phyloP scores from a whole-genome alignment of 192 early-diverging fungal genomes.

The Dispira simplex region DNA sequence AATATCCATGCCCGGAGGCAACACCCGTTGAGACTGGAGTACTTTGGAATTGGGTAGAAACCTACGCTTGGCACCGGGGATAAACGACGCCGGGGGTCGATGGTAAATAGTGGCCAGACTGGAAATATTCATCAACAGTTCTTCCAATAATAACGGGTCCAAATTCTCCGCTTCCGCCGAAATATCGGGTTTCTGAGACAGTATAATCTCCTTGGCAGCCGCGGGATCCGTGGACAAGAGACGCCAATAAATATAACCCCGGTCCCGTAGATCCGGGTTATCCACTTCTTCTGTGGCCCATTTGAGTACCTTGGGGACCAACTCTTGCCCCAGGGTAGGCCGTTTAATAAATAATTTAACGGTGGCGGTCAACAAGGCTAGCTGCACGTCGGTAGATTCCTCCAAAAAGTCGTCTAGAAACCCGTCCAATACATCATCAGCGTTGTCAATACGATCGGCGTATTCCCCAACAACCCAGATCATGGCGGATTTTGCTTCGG shows the following conservation, averaged over 20 bases:
- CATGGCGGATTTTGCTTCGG: conserved; percentile 96
- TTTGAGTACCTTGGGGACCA: conserved; percentile 88
- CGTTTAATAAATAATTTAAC: conserved; percentile 95
- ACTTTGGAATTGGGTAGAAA: conserved; percentile 20
- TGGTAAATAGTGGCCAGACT: conserved; percentile 84
- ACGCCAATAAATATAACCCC: conserved; percentile 97
- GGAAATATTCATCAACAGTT: conserved; percentile 73
- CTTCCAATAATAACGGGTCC: conserved; percentile 67
- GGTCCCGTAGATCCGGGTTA: conserved; percentile 95
- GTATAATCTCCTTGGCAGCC: conserved; percentile 75
- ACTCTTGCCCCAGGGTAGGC: conserved; percentile 77
- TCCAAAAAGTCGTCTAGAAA: conserved; percentile 82
- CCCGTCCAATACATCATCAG: conserved; percentile 80
- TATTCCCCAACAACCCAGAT: conserved; percentile 99
- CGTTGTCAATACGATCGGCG: conserved; percentile 92
- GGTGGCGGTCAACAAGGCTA: conserved; percentile 83
- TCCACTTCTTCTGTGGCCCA: conserved; percentile 88
- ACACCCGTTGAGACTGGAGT: not conserved
- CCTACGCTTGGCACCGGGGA: conserved; percentile 42
- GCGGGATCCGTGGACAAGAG: conserved; percentile 88
- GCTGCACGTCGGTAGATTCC: conserved; percentile 81
- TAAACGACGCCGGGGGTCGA: conserved; percentile 76
- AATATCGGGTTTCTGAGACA: conserved; percentile 89
- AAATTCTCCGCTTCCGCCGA: conserved; percentile 89
- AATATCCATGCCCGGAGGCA: not conserved